Evolutionary conservation across 23 red algal species (phyloP).

Genomic region (Gracilariopsis chorda): DNA sequence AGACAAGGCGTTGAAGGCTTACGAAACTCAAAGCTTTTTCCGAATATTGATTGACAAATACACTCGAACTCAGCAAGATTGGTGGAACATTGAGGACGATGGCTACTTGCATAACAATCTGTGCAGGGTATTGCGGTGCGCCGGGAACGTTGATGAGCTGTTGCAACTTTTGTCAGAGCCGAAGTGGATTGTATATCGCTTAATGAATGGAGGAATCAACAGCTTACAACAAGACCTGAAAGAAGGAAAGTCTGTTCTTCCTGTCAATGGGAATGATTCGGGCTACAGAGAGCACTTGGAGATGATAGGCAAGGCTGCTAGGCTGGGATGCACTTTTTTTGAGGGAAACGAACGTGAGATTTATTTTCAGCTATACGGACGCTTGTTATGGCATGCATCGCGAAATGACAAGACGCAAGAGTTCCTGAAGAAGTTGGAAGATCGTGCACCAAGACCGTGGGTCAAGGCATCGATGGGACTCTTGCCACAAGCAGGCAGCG

Average conservation of each 20-base stretch:
- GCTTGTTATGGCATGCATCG: conserved; percentile 2
- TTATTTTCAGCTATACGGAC: neutral
- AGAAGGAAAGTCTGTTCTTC: neutral
- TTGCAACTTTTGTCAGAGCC: neutral
- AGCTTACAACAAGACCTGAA: neutral
- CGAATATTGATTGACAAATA: too few species aligned
- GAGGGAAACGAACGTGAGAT: neutral
- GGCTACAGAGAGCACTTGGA: neutral
- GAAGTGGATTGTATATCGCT: neutral
- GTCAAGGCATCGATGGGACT: neutral
- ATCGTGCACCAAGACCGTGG: neutral
- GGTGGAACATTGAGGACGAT: neutral
- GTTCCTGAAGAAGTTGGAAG: neutral
- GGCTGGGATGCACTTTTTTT: neutral
- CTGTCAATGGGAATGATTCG: neutral
- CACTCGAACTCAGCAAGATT: too few species aligned
- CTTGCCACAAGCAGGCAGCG: neutral
- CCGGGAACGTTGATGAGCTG: neutral
- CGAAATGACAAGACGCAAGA: neutral
- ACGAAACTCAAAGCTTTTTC: too few species aligned
- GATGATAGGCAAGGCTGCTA: neutral
- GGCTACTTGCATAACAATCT: neutral
- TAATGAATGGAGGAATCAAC: neutral
- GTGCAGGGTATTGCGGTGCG: neutral
- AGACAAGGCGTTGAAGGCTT: too few species aligned